These are phyloP conservation scores for Kuraishia floccosa DNA, from an alignment of 805 yeast species.

Conservation along the genomic window DNA sequence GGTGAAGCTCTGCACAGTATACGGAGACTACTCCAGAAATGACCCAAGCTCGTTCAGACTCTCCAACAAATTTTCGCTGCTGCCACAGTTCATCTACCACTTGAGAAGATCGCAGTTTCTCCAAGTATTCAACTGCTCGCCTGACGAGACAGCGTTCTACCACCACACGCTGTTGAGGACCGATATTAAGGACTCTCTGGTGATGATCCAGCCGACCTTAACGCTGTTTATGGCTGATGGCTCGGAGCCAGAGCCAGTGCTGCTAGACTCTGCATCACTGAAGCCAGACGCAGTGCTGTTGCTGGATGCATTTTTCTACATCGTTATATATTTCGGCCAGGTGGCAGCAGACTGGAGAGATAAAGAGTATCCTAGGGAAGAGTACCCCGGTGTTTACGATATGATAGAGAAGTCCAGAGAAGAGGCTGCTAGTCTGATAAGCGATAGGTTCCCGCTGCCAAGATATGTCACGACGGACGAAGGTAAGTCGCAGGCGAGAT, in stretches of 20 bases:
- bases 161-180: constrained; percentile 87
- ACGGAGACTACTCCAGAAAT: constrained; percentile 87
- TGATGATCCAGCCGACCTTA: constrained; percentile 97
- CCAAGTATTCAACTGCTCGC: constrained; percentile 95
- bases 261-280: constrained; percentile 87
- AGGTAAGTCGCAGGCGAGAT: constrained; percentile 98
- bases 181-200: constrained; percentile 84
- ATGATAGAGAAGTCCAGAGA: constrained; percentile 80
- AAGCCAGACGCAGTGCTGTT: constrained; percentile 79
- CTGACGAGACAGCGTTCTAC: constrained; percentile 97
- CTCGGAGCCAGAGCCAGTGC: constrained; percentile 78
- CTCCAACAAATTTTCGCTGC: constrained; percentile 72
- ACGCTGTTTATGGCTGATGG: constrained; percentile 75
- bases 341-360: constrained; percentile 95
- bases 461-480: constrained; percentile 96
- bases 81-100: constrained; percentile 94
- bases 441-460: constrained; percentile 95
- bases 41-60: constrained; percentile 75
- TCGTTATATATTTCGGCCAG: constrained; percentile 90
- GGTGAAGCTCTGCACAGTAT: constrained; percentile 82
- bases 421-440: constrained; percentile 86
- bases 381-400: constrained; percentile 78
- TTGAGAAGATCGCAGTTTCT: constrained; percentile 92
- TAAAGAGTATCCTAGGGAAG: constrained; percentile 88
- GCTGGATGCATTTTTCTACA: constrained; percentile 93